Conservation (phyloP, 1,284 basidiomycete species). For the Xerocomus tenax region DNA sequence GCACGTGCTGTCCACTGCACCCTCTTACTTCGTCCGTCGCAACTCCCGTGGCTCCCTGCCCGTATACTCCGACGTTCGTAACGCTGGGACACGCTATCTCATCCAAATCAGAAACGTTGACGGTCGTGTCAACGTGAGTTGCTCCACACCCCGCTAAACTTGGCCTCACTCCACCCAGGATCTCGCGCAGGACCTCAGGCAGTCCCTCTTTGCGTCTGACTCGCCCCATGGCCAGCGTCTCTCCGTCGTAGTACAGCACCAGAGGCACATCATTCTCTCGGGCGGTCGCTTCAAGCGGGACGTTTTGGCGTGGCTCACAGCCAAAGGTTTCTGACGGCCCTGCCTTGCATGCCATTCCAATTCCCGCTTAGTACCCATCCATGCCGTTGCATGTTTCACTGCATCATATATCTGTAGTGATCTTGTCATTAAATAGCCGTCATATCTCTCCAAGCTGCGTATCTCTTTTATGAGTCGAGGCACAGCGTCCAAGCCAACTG, state of each 20-base stretch:
- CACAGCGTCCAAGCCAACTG: background rate
- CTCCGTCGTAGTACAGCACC: slow-evolving; percentile 38
- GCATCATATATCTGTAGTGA: slow-evolving; percentile 7
- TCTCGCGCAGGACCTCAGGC: slow-evolving; percentile 44
- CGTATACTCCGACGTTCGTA: slow-evolving; percentile 65
- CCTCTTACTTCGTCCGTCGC: slow-evolving; percentile 53
- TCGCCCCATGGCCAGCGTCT: slow-evolving; percentile 43
- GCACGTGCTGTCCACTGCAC: slow-evolving; percentile 13
- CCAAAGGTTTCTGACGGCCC: slow-evolving; percentile 45
- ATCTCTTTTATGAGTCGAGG: background rate
- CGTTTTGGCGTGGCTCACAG: slow-evolving; percentile 50
- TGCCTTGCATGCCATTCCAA: background rate
- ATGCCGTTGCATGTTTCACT: slow-evolving; percentile 13
- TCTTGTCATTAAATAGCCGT: slow-evolving; percentile 19
- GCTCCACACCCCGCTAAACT: background rate
- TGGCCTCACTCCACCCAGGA: slow-evolving; percentile 31
- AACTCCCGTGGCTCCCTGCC: slow-evolving; percentile 59
- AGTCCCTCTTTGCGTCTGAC: slow-evolving; percentile 39
- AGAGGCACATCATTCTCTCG: slow-evolving; percentile 46
- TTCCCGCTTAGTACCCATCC: slow-evolving; percentile 8
- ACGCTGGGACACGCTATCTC: slow-evolving; percentile 48
- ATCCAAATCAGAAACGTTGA: slow-evolving; percentile 43
- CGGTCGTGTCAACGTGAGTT: slow-evolving; percentile 38
- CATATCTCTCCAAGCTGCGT: background rate
- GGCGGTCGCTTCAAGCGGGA: slow-evolving; percentile 54